phyloP scores from a whole-genome alignment of 768 basidiomycete genomes.

The Serendipita sp. region DNA sequence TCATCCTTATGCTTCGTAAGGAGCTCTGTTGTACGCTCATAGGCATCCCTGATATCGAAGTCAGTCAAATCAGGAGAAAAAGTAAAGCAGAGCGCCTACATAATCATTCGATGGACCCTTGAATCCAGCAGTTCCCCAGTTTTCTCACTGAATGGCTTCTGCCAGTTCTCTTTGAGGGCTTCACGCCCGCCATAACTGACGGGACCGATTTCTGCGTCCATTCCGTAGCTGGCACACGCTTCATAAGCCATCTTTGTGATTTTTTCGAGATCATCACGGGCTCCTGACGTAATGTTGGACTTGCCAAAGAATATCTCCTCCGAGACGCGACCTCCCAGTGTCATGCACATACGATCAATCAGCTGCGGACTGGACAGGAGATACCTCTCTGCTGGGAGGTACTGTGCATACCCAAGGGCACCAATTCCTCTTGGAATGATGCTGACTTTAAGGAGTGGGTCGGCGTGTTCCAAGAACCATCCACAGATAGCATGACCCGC shows the following conservation, averaged over 20 bases:
- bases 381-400: slow-evolving; percentile 90
- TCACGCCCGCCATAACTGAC: slow-evolving; percentile 89
- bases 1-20: slow-evolving; percentile 67
- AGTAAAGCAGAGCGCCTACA: slow-evolving; percentile 21
- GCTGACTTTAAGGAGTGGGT: slow-evolving; percentile 91
- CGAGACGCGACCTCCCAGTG: slow-evolving; percentile 89
- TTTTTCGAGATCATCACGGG: slow-evolving; percentile 95
- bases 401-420: slow-evolving; percentile 90
- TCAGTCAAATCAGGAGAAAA: not conserved
- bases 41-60: slow-evolving; percentile 39
- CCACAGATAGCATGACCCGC: slow-evolving; percentile 97
- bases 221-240: slow-evolving; percentile 88
- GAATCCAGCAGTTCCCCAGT: slow-evolving; percentile 85
- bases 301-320: slow-evolving; percentile 95
- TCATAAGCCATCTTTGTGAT: slow-evolving; percentile 97
- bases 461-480: slow-evolving; percentile 96
- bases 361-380: slow-evolving; percentile 91
- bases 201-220: slow-evolving; percentile 89
- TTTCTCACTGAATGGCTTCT: slow-evolving; percentile 96
- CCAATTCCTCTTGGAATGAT: slow-evolving; percentile 96
- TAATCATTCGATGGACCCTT: slow-evolving; percentile 93
- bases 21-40: slow-evolving; percentile 66
- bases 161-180: slow-evolving; percentile 72
- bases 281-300: slow-evolving; percentile 91
- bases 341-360: slow-evolving; percentile 94